Conservation (phyloP, 768 basidiomycete species). For the Hortiboletus campestris region DNA sequence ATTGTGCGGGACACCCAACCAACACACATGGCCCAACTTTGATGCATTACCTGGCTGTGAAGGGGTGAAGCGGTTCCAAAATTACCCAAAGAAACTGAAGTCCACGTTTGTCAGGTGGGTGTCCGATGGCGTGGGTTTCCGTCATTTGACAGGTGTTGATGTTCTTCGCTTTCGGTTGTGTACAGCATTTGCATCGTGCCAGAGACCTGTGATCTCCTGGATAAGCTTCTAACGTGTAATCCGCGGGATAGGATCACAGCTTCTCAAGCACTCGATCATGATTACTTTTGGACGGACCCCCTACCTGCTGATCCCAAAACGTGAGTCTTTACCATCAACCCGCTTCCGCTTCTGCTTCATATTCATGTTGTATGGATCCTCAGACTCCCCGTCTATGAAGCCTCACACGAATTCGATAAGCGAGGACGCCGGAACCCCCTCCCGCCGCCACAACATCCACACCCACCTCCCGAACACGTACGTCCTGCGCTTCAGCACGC, state of each 20-base stretch:
- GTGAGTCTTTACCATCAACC: conserved; percentile 39
- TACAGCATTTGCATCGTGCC: conserved; percentile 52
- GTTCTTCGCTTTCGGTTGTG: conserved; percentile 1
- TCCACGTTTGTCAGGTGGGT: conserved; percentile 59
- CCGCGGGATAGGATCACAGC: conserved; percentile 85
- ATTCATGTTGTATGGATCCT: neutral
- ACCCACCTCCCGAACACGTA: conserved; percentile 31
- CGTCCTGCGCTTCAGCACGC: conserved; percentile 34
- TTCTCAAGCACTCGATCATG: conserved; percentile 81
- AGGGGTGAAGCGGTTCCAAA: conserved; percentile 64
- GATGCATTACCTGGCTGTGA: conserved; percentile 77
- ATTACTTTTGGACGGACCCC: conserved; percentile 93
- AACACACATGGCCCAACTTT: conserved; percentile 77
- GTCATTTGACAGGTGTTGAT: conserved; percentile 2
- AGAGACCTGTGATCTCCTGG: conserved; percentile 79
- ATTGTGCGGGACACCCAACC: conserved; percentile 85
- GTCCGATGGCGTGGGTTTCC: neutral
- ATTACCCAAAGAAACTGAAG: conserved; percentile 54
- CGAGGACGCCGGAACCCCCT: conserved; percentile 55
- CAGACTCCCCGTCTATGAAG: conserved; percentile 74
- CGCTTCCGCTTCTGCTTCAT: neutral
- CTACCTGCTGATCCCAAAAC: conserved; percentile 81
- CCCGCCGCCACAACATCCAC: conserved; percentile 25
- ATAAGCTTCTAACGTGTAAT: conserved; percentile 79
- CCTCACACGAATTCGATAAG: conserved; percentile 82